These are phyloP conservation scores for Earliella scabrosa DNA, from an alignment of 1,284 basidiomycete species.

Conservation along the genomic window DNA sequence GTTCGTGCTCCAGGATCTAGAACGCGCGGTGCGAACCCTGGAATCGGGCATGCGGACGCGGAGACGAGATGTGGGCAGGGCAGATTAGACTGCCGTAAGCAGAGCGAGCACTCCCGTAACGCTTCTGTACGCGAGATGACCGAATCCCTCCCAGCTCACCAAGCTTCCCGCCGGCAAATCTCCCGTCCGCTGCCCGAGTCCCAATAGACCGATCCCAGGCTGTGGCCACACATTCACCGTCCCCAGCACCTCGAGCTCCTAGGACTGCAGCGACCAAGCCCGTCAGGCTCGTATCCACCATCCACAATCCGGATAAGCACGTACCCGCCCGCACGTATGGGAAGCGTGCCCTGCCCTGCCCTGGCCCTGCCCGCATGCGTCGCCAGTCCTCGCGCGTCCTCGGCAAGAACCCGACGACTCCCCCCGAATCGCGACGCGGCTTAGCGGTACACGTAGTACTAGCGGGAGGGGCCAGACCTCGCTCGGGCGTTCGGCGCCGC, in stretches of 20 bases:
- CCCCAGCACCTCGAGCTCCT: too few species aligned
- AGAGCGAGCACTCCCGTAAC: too few species aligned
- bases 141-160: conserved; percentile 1
- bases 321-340: conserved; percentile 7
- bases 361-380: not conserved
- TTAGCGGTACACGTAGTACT: conserved; percentile 24
- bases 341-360: conserved; percentile 4
- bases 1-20: conserved; percentile 17
- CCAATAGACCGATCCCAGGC: not conserved
- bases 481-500: too few species aligned
- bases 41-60: conserved; percentile 27
- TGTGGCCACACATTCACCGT: not conserved
- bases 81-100: too few species aligned
- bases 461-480: conserved; percentile 20
- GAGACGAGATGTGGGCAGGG: conserved; percentile 27
- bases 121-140: conserved; percentile 23
- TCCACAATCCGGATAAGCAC: not conserved
- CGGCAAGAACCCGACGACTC: conserved; percentile 3
- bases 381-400: not conserved
- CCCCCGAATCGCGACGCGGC: conserved; percentile 16
- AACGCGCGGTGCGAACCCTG: conserved; percentile 24
- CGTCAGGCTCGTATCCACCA: conserved; percentile 4
- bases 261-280: too few species aligned
- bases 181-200: conserved; percentile 9
- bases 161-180: conserved; percentile 11